These are phyloP conservation scores for Barbarea vulgaris DNA, from an alignment of 345 rosid species.

Conservation along the genomic window DNA sequence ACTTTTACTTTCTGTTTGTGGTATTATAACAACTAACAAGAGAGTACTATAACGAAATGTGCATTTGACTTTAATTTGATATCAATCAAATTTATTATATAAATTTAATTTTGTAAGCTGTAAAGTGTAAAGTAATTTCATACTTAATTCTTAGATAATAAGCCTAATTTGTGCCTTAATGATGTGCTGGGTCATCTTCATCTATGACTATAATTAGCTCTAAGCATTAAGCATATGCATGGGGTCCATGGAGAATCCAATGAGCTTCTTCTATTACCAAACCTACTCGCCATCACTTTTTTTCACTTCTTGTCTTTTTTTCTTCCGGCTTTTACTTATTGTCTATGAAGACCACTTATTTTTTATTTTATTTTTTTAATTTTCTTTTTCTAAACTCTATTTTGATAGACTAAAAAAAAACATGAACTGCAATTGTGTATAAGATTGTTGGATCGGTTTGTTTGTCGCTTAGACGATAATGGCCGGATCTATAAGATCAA, in stretches of 20 bases:
- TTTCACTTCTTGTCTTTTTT: neutral
- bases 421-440: no score
- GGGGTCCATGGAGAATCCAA: conserved; percentile 38
- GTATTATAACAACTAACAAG: conserved; percentile 32
- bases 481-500: neutral
- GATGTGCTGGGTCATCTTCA: conserved; percentile 4
- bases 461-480: neutral
- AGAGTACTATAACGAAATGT: conserved; percentile 21
- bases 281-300: conserved; percentile 12
- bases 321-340: conserved; percentile 3
- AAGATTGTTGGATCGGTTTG: no score
- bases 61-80: conserved; percentile 31
- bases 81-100: conserved; percentile 10
- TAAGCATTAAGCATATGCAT: conserved; percentile 27
- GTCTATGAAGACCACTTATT: conserved; percentile 3
- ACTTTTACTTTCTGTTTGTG: conserved; percentile 42
- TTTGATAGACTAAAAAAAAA: no score
- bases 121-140: conserved; percentile 22
- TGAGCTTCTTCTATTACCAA: neutral
- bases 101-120: conserved; percentile 17
- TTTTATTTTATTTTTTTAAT: neutral
- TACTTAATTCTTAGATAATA: conserved; percentile 22
- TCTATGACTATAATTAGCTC: conserved; percentile 37
- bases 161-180: conserved; percentile 5
- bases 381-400: neutral